Percentiles rank a stretch among this genome's conserved stretches.
These are phyloP conservation scores for Rhizophora mangle DNA, from an alignment of 345 rosid species.

Conservation along the genomic window DNA sequence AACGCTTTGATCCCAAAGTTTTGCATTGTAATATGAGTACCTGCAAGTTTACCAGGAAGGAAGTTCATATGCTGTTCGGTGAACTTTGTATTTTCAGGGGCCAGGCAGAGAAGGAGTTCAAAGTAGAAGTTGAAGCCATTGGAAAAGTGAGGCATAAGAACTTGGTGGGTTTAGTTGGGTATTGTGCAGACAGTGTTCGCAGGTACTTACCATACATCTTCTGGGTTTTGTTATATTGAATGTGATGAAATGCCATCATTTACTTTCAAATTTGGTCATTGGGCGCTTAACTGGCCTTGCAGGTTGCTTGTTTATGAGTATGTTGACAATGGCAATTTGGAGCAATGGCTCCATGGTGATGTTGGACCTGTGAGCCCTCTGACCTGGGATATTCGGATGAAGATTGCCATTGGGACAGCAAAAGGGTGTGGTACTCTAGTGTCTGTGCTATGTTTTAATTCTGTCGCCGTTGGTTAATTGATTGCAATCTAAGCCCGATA, in stretches of 20 bases:
- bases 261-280: not conserved
- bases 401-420: conserved; percentile 86
- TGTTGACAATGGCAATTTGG: conserved; percentile 87
- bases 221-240: not conserved
- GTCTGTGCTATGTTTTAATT: not conserved
- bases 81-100: conserved; percentile 47
- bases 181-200: conserved; percentile 76
- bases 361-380: conserved; percentile 84
- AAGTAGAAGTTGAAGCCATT: conserved; percentile 91
- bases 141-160: conserved; percentile 97
- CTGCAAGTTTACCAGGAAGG: not conserved
- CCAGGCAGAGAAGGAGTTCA: conserved; percentile 96
- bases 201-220: conserved; percentile 42
- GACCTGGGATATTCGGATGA: conserved; percentile 90
- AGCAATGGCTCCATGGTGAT: conserved; percentile 96
- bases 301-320: conserved; percentile 98
- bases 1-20: not conserved
- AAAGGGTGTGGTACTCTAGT: conserved; percentile 54
- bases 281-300: conserved; percentile 11
- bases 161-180: conserved; percentile 88
- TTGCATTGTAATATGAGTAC: not conserved
- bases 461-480: not conserved
- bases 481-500: not conserved
- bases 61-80: not conserved
- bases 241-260: not conserved